A percentile compares a stretch with the other conserved stretches of the same genome.
Evolutionary conservation across 1,139 yeast genomes (phyloP).

Genomic region (Geotrichum cucujoidarum): DNA sequence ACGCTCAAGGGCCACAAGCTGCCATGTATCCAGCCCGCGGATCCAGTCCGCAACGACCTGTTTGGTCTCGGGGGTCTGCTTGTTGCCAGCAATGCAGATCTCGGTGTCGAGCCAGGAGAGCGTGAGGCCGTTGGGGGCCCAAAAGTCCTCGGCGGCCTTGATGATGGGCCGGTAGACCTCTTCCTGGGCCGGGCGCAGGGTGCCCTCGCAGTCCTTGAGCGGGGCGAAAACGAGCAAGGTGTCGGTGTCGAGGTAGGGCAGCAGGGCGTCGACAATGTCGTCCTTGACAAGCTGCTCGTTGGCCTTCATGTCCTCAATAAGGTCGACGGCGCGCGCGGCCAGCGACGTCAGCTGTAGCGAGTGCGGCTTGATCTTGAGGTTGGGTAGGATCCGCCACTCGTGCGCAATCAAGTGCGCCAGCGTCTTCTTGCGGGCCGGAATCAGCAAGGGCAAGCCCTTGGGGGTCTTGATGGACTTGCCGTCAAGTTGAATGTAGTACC

Average conservation of each 20-base stretch:
- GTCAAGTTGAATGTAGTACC: conserved; percentile 61
- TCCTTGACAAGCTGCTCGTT: conserved; percentile 20
- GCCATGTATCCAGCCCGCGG: conserved; percentile 59
- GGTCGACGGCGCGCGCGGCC: conserved; percentile 79
- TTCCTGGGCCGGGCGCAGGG: conserved; percentile 69
- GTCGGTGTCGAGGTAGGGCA: conserved; percentile 89
- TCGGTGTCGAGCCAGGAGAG: conserved; percentile 73
- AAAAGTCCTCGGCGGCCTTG: conserved; percentile 57
- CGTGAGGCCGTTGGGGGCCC: conserved; percentile 43
- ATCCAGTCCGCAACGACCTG: conserved; percentile 64
- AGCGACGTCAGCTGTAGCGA: conserved; percentile 82
- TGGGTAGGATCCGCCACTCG: conserved; percentile 81
- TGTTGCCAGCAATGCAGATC: conserved; percentile 75
- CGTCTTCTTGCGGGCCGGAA: conserved; percentile 54
- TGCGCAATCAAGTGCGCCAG: conserved; percentile 74
- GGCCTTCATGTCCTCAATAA: conserved; percentile 27
- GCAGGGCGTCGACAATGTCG: conserved; percentile 37
- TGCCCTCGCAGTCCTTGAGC: conserved; percentile 75
- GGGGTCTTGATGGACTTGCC: conserved; percentile 80
- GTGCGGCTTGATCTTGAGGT: conserved; percentile 69
- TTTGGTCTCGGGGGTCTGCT: conserved; percentile 58
- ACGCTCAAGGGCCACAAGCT: conserved; percentile 82
- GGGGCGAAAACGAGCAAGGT: conserved; percentile 86
- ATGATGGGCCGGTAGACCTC: conserved; percentile 71
- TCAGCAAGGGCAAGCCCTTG: conserved; percentile 59